A percentile compares a stretch with the other conserved stretches of the same genome.
Evolutionary conservation across 1,284 basidiomycete genomes (phyloP).

Genomic region (Boletellus dicymbophilus): DNA sequence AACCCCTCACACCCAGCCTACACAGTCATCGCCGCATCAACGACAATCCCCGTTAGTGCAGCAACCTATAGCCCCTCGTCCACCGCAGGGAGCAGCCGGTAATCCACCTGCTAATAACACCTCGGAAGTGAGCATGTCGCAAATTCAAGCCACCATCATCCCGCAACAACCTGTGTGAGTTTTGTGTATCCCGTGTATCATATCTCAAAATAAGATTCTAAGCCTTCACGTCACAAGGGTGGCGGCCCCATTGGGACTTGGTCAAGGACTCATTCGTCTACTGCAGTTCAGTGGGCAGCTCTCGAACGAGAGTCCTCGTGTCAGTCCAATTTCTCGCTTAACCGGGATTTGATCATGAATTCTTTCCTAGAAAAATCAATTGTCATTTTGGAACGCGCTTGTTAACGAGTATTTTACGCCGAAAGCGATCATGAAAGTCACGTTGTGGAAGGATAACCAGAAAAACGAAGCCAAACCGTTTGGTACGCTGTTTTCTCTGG

Average conservation of each 20-base stretch:
- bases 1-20: conserved; percentile 31
- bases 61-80: conserved; percentile 40
- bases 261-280: conserved; percentile 61
- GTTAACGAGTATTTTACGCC: conserved; percentile 67
- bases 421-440: conserved; percentile 69
- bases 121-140: conserved; percentile 29
- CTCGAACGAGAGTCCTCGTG: conserved; percentile 49
- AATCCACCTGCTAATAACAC: conserved; percentile 22
- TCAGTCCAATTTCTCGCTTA: conserved; percentile 30
- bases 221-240: conserved; percentile 22
- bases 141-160: conserved; percentile 26
- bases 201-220: conserved; percentile 9
- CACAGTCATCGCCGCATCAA: conserved; percentile 35
- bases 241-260: conserved; percentile 43
- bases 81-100: conserved; percentile 28
- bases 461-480: conserved; percentile 76
- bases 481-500: conserved; percentile 46
- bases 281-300: conserved; percentile 67
- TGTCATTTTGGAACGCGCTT: conserved; percentile 63
- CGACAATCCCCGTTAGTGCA: conserved; percentile 37
- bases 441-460: conserved; percentile 79
- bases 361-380: conserved; percentile 51
- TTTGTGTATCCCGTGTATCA: neutral
- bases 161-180: conserved; percentile 33
- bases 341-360: neutral